Conservation (phyloP, 345 rosid genomes). For the Populus tremula region DNA sequence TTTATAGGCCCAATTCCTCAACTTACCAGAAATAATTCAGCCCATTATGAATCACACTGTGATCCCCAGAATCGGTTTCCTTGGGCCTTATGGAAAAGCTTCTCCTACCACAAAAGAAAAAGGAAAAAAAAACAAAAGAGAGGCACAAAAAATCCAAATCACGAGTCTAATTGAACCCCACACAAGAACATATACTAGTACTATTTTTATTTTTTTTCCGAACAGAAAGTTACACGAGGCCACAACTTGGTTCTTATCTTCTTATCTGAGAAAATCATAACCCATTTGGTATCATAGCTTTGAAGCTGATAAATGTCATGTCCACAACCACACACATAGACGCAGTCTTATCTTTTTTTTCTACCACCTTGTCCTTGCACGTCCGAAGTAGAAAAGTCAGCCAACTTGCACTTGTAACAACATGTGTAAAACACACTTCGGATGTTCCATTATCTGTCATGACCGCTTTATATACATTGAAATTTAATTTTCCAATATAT, state of each 20-base stretch:
- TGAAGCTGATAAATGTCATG: slow-evolving; percentile 27
- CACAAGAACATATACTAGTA: neutral
- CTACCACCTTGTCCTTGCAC: slow-evolving; percentile 7
- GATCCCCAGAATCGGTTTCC: too few species aligned
- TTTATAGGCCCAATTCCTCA: neutral
- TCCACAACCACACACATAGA: slow-evolving; percentile 25
- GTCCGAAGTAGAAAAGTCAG: neutral
- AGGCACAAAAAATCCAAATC: neutral
- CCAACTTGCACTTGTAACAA: neutral
- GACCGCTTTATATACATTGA: too few species aligned
- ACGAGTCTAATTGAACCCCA: neutral
- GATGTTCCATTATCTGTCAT: too few species aligned
- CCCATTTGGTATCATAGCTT: slow-evolving; percentile 18
- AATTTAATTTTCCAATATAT: neutral
- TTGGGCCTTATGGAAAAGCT: neutral
- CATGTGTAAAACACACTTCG: too few species aligned
- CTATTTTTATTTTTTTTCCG: neutral
- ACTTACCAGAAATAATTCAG: neutral
- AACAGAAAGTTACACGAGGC: neutral
- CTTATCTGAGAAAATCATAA: slow-evolving; percentile 19
- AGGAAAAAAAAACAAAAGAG: too few species aligned
- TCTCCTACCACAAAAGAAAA: neutral
- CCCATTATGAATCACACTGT: too few species aligned
- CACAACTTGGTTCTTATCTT: slow-evolving; percentile 25
- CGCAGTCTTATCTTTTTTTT: slow-evolving; percentile 11